These are phyloP conservation scores for Moesziomyces sp. DNA, from an alignment of 1,284 basidiomycete genomes.

Conservation along the genomic window DNA sequence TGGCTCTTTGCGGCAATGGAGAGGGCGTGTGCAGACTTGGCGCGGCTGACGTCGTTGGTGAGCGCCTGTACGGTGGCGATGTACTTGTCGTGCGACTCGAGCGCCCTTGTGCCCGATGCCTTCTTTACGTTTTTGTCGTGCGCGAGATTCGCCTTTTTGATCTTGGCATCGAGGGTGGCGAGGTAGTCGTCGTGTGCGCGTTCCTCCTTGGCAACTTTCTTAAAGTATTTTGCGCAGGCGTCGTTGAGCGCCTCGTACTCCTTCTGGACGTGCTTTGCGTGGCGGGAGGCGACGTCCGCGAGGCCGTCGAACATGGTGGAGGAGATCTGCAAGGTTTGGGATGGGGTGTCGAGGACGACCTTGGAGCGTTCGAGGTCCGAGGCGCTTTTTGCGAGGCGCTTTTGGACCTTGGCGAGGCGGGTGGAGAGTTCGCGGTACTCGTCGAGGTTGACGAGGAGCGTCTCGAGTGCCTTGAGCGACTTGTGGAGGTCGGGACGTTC, in stretches of 20 bases:
- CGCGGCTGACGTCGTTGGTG: slow-evolving; percentile 56
- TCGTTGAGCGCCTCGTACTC: slow-evolving; percentile 67
- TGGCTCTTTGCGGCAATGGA: slow-evolving; percentile 59
- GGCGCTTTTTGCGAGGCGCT: slow-evolving; percentile 58
- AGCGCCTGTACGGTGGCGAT: slow-evolving; percentile 55
- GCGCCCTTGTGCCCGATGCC: slow-evolving; percentile 35
- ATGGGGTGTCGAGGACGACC: slow-evolving; percentile 53
- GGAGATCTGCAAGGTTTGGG: slow-evolving; percentile 49
- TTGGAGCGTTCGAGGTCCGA: slow-evolving; percentile 59
- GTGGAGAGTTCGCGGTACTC: slow-evolving; percentile 62
- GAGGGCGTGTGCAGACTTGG: slow-evolving; percentile 51
- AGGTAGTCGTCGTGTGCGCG: slow-evolving; percentile 61
- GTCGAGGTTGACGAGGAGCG: slow-evolving; percentile 62
- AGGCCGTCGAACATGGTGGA: slow-evolving; percentile 59
- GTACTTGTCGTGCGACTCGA: slow-evolving; percentile 65
- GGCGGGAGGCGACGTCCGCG: slow-evolving; percentile 55
- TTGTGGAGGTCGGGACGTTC: slow-evolving; percentile 64
- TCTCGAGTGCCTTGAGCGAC: slow-evolving; percentile 60
- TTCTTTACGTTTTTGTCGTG: slow-evolving; percentile 64
- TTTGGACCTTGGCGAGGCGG: slow-evolving; percentile 61
- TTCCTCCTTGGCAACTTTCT: slow-evolving; percentile 66
- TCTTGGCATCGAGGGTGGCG: slow-evolving; percentile 58
- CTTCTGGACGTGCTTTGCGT: slow-evolving; percentile 59
- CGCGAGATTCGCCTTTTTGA: slow-evolving; percentile 63
- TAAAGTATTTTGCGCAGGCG: slow-evolving; percentile 63